phyloP scores from a whole-genome alignment of 129 eudicot species.

The Flaveria brownii region DNA sequence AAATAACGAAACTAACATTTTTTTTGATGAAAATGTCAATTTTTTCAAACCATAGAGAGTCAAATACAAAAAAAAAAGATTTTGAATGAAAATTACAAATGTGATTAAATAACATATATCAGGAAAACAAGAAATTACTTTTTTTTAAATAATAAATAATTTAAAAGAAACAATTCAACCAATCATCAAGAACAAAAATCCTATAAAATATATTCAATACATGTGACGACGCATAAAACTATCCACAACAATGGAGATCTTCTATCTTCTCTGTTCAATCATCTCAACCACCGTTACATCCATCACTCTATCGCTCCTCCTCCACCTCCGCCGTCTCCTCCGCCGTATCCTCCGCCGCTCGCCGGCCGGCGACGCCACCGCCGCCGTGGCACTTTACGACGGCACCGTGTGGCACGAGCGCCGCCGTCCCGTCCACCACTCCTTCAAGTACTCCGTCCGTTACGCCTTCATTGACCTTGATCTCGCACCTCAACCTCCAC shows the following conservation, averaged over 20 bases:
- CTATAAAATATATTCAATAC: neutral
- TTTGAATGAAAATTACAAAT: no score
- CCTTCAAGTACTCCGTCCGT: slow-evolving; percentile 72
- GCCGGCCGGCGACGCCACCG: slow-evolving; percentile 34
- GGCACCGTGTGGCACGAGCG: slow-evolving; percentile 99
- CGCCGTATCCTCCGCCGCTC: slow-evolving; percentile 27
- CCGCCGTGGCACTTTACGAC: slow-evolving; percentile 50
- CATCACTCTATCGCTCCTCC: slow-evolving; percentile 47
- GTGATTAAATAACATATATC: no score
- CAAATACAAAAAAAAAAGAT: no score
- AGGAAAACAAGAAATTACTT: no score
- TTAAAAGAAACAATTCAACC: no score
- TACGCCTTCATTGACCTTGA: slow-evolving; percentile 87
- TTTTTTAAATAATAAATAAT: no score
- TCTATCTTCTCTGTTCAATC: slow-evolving; percentile 73
- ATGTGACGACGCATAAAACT: neutral
- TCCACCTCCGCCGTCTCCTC: slow-evolving; percentile 45
- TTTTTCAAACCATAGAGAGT: no score
- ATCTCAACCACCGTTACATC: slow-evolving; percentile 49
- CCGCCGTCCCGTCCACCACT: slow-evolving; percentile 92
- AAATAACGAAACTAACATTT: no score
- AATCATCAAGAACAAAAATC: neutral
- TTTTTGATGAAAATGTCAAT: no score
- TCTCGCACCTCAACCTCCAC: slow-evolving; percentile 41
- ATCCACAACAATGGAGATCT: slow-evolving; percentile 49